Conservation (phyloP, 192 early-diverging fungal genomes). For the Podila clonocystis region DNA sequence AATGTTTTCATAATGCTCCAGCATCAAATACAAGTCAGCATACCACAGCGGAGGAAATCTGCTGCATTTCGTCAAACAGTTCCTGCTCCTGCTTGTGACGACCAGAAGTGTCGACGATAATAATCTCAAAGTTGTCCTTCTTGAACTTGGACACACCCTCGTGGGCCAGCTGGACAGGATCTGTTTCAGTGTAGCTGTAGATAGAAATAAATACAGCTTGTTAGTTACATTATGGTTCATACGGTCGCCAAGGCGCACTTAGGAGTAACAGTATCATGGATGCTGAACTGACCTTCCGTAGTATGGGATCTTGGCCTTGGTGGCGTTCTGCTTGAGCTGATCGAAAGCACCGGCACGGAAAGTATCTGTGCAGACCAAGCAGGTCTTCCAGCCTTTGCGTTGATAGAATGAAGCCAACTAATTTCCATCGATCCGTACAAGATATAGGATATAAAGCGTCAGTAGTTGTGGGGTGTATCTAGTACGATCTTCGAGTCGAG, state of each 20-base stretch:
- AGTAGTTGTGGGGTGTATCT: too few relatives aligned
- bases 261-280: neutral
- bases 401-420: constrained; percentile 88
- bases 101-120: constrained; percentile 98
- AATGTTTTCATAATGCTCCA: neutral
- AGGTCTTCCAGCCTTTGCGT: constrained; percentile 94
- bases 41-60: constrained; percentile 87
- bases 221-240: neutral
- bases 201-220: neutral
- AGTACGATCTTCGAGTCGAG: neutral
- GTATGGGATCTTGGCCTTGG: constrained; percentile 97
- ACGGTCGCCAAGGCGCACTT: neutral
- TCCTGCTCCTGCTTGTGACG: constrained; percentile 95
- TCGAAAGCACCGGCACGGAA: constrained; percentile 99
- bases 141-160: constrained; percentile 96
- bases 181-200: constrained; percentile 88
- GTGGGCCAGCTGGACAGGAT: constrained; percentile 89
- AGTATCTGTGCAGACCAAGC: constrained; percentile 94
- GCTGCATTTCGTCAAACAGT: constrained; percentile 96
- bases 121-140: constrained; percentile 93
- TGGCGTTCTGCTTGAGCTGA: constrained; percentile 98
- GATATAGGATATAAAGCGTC: too few relatives aligned
- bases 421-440: neutral
- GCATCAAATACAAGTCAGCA: neutral
- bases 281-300: constrained; percentile 70